Base-by-base conservation (phyloP, 192 early-diverging fungal genomes). In the Coemansia sp. region DNA sequence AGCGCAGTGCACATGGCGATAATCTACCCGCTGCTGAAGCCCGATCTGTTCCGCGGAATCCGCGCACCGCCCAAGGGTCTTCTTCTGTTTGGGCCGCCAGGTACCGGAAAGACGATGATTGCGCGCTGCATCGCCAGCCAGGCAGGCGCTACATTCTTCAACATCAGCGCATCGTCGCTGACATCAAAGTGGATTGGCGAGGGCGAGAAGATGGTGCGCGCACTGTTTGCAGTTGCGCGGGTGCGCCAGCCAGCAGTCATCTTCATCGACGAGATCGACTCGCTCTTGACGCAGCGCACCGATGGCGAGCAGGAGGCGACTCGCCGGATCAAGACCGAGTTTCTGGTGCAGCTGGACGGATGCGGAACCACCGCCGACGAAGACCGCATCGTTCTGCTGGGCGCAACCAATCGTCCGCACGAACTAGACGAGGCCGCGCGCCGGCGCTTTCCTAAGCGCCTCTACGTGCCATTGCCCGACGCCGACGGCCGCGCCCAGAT, bases 171-270 rank as follows among this genome's bases (percentile, higher is more conserved):
- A 4, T 96, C 94, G 5, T 93, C 93, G 11, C 83, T 98, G 57
- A 98, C 95, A 8, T 94, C 93, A 11, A 97, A 97, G 70, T 98
- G 94, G 94, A 89, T 95, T 5, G 93, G 95, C 41, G 94, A 97
- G 69, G 94, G 94, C 44, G 95, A 97, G 71, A 97, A 97, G 71
- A 92, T 96, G 92, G 92, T 86, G 38, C 89, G 94, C 0, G 91
- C 93, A 13, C 69, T 98, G 49, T 98, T 98, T 84, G 94, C 95
- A 0, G 93, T 97, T 0, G 95, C 95, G 1, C 68, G 95, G 39
- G 91, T 88, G 43, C 83, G 87, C 53, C 94, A 96, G 78, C 95
- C 95, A 19, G 86, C 90, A 0, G 93, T 95, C 0, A 93, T 96
- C 15, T 95, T 96, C 74, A 88, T 98, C 43, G 95, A 98, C 68